These are phyloP conservation scores for Pelargonium hybrid DNA, from an alignment of 441 rosid species.

Conservation along the genomic window DNA sequence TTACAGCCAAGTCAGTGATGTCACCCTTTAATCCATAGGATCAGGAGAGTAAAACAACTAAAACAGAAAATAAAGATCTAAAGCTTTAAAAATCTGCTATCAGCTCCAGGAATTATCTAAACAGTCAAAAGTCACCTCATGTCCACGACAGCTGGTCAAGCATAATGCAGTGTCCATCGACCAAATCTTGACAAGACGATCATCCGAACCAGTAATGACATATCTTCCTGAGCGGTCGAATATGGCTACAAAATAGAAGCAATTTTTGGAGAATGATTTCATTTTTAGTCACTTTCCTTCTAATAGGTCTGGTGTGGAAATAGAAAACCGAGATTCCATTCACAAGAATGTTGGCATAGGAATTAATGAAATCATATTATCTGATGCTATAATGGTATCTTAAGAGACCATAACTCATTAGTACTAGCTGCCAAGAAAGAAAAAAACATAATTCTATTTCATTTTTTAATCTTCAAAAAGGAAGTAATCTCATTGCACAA, in stretches of 20 bases:
- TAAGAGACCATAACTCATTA: neutral
- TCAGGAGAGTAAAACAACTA: conserved; percentile 18
- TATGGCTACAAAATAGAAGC: conserved; percentile 60
- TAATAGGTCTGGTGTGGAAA: neutral
- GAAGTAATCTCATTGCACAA: no score
- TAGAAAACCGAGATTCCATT: neutral
- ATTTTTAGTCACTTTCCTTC: neutral
- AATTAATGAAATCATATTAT: neutral
- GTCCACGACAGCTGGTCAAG: conserved; percentile 99
- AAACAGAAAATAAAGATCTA: conserved; percentile 16
- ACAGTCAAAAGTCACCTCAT: conserved; percentile 64
- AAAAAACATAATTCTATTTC: neutral
- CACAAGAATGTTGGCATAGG: neutral
- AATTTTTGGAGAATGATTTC: neutral
- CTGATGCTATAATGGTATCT: neutral
- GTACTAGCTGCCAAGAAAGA: neutral
- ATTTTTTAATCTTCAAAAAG: no score
- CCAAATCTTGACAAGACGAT: conserved; percentile 99
- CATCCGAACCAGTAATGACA: conserved; percentile 97
- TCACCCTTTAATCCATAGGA: conserved; percentile 63
- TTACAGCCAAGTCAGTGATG: conserved; percentile 98
- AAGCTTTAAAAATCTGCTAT: conserved; percentile 12
- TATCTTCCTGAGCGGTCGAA: conserved; percentile 95
- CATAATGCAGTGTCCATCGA: conserved; percentile 99
- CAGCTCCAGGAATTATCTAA: conserved; percentile 17